Evolutionary conservation across 2,329 filamentous ascomycete genomes (phyloP), one percentile per base, ranked within the genome.

Genomic region (Apiospora saccharicola): DNA sequence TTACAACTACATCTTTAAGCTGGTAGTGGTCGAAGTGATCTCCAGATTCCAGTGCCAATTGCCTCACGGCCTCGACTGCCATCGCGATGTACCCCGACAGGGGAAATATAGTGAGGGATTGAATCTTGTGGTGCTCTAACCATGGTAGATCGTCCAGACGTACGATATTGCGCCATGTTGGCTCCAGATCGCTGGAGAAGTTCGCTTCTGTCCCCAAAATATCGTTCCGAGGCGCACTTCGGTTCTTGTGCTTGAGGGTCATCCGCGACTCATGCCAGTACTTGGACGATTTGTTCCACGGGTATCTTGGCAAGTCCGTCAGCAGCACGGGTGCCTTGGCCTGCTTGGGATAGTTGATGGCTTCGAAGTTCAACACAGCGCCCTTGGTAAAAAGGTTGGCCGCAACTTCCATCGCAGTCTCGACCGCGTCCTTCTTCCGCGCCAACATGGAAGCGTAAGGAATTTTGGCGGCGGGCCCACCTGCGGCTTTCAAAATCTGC

Each of bases 1-100:
- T 77, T 34, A 83, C 78, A n/a, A 75, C 73, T 5, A 84, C 77
- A 71, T 84, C 82, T 6, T 81, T 79, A n/a, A 84, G 70, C 44
- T 82, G 79, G 47, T 83, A 82, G 12, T 78, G 78, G 8, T 79
- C 75, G 61, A 81, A 80, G 41, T 72, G 70, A 12, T 79, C 70
- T n/a, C 80, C 79, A 43, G 76, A 76, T 22, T 76, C 71, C 26
- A 67, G 53, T 43, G 79, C 79, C 69, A 76, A 70, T 67, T 77
- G 75, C 19, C 71, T 70, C 3, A 73, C 74, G 13, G 75, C 75
- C 51, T 76, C 75, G 34, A 76, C 37, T 1, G 67, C 72, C 72
- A 73, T 73, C 14, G 34, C 37, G 8, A 73, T 61, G 41, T 70
- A 73, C 14, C 53, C 72, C 22, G 71, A 68, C n/a, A 57, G 49